Evolutionary conservation across 106 monocot genomes (phyloP), one percentile per base, ranked within the genome.

Genomic region (Apostasia shenzhenica): DNA sequence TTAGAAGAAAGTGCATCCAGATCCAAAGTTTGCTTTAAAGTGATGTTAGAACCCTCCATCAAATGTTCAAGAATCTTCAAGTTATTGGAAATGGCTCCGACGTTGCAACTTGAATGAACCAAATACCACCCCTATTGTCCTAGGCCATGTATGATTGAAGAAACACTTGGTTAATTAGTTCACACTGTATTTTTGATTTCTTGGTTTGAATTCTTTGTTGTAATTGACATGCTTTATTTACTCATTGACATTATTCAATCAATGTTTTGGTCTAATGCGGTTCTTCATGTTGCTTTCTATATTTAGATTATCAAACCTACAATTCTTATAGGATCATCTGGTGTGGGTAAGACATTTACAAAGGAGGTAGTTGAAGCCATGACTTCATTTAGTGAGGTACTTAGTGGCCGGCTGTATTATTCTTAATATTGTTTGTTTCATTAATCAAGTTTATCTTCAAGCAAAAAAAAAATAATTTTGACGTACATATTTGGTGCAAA

Each of bases 351-450:
- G 58, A 80, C 89, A 54, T 93, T 93, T 86, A 93, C 88, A 70
- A 72, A 93, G 75, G 85, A 88, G 54, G 79, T 93, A 12, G 63
- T 93, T 71, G 89, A 93, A 59, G 77, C 88, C 66, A 93, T 93
- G 93, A 14, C 89, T 57, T 81, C 93, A 50, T 73, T 93, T 65
- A 93, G 89, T 78, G 81, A 93, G 83, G 93, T 93, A 70, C 10
- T 14, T 39, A 53, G 14, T 49, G 39, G 10, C 54, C 8, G 41
- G 39, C 12, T 45, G 38, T 48, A 6, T 13, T 14, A 55, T 49
- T 62, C 8, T 14, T 26, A 26, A 26, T 26, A 26, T 26, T 63
- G 62, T 43, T 5, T 63, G 9, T 2, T 70, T 72, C 48, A 6
- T 42, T 52, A 51, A 13, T 61, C 55, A 55, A 39, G 11, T 46